Evolutionary conservation across 139 green algal species (phyloP).

Genomic region (Closterium sp.): DNA sequence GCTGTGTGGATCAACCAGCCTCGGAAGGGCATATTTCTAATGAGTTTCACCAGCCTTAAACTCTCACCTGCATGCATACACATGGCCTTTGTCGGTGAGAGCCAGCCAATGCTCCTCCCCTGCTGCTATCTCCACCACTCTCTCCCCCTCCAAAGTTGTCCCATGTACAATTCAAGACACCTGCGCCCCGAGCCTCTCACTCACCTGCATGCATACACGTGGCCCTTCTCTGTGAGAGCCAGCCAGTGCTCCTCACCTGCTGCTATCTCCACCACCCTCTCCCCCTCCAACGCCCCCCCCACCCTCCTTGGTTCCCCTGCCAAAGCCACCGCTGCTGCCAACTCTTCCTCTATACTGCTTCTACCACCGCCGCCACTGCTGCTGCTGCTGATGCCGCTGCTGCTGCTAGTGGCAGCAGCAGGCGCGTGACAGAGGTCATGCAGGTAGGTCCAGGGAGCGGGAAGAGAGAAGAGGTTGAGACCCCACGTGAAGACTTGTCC

Average conservation of each 20-base stretch:
- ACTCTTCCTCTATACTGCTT: conserved; percentile 2
- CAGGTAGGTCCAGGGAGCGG: not conserved
- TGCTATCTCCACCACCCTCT: conserved; percentile 20
- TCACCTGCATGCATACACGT: conserved; percentile 5
- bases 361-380: not conserved
- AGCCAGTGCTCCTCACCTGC: conserved; percentile 10
- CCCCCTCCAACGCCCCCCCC: not conserved
- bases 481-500: conserved; percentile 32
- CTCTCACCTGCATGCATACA: not conserved
- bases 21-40: no score
- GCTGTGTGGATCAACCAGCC: no score
- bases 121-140: conserved; percentile 9
- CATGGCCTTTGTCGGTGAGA: conserved; percentile 9
- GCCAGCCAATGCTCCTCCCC: conserved; percentile 13
- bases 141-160: not conserved
- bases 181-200: no score
- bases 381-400: not conserved
- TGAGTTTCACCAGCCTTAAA: no score
- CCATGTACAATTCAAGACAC: no score
- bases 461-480: conserved; percentile 16
- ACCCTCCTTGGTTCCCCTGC: conserved; percentile 2
- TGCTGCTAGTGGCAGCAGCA: not conserved
- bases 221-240: conserved; percentile 8
- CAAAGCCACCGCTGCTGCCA: not conserved
- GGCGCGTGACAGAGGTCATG: not conserved